These are phyloP conservation scores for Sphagnum magellanicum DNA, from an alignment of 228 moss, liverwort and hornwort species.

Conservation along the genomic window DNA sequence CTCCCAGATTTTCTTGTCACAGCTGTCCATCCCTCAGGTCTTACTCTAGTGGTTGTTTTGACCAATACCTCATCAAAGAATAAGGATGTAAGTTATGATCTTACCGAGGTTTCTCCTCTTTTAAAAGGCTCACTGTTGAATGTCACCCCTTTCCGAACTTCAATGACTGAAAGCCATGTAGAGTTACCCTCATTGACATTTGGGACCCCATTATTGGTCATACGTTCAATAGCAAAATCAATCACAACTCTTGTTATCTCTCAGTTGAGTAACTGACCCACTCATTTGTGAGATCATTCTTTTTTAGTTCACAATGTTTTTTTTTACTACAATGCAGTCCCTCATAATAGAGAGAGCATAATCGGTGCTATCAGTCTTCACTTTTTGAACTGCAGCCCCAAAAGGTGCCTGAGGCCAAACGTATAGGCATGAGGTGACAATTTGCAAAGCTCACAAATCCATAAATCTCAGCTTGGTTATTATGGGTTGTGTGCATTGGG, in stretches of 20 bases:
- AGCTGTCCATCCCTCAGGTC: conserved; percentile 53
- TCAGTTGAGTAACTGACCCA: too few relatives aligned
- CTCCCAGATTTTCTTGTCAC: conserved; percentile 66
- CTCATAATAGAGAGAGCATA: too few relatives aligned
- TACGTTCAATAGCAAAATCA: conserved; percentile 54
- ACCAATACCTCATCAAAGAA: conserved; percentile 49
- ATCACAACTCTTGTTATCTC: conserved; percentile 78
- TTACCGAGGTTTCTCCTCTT: conserved; percentile 39
- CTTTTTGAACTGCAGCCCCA: too few relatives aligned
- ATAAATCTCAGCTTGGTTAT: too few relatives aligned
- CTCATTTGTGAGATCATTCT: too few relatives aligned
- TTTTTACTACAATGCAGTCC: too few relatives aligned
- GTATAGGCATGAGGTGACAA: too few relatives aligned
- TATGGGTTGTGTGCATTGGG: too few relatives aligned
- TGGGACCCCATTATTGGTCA: conserved; percentile 25
- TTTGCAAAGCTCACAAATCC: too few relatives aligned
- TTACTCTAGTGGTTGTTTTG: conserved; percentile 47
- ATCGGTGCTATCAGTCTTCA: too few relatives aligned
- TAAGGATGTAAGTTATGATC: conserved; percentile 71
- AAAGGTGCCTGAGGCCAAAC: too few relatives aligned
- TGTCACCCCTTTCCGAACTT: conserved; percentile 62
- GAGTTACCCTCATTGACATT: conserved; percentile 43
- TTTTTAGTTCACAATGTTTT: too few relatives aligned
- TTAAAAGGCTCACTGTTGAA: conserved; percentile 26
- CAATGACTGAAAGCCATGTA: conserved; percentile 50